Evolutionary conservation across 768 basidiomycete species (phyloP), one percentile per base, ranked within the genome.

Genomic region (Naganishia vaughanmartiniae): DNA sequence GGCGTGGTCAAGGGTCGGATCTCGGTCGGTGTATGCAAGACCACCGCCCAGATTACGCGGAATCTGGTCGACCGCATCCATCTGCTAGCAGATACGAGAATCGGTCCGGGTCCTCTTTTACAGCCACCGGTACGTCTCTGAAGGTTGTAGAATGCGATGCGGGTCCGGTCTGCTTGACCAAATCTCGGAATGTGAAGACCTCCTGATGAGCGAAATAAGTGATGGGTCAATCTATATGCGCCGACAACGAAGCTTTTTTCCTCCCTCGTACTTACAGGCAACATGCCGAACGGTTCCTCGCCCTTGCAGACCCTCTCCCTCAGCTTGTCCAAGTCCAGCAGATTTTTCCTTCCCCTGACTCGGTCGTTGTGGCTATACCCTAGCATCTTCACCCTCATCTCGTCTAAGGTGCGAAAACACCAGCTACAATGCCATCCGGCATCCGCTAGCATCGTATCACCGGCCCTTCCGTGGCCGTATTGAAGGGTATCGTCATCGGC

Each of bases 361-460:
- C 76, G 66, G 66, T 76, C 76, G 65, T 76, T 76, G 69, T 76
- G 76, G 33, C 63, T 67, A 55, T 76, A 76, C 46, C 74, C 76
- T 34, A 53, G 36, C 76, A 76, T 75, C 66, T 76, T 76, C 46
- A 51, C 63, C 56, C 53, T 70, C 53, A 76, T 74, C 30, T 76
- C 74, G 0, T 54, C 65, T 26, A 76, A 39, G 5, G 60, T 76
- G 1, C 46, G 15, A 58, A 76, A 75, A 58, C 76, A 76, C 66
- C 74, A 76, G 24, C 71, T 66, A 46, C 76, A 76, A 54, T 75
- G 74, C 70, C 74, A 75, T 0, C 76, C 76, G 9, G 76, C 71
- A 39, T 69, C 71, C 21, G 57, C 69, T 21, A 75, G 69, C 34
- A 73, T 30, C 30, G 54, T 31, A 54, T 73, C 55, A 9, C 48